Conservation (phyloP, 2,329 filamentous ascomycete genomes). For the Fusarium sp. region DNA sequence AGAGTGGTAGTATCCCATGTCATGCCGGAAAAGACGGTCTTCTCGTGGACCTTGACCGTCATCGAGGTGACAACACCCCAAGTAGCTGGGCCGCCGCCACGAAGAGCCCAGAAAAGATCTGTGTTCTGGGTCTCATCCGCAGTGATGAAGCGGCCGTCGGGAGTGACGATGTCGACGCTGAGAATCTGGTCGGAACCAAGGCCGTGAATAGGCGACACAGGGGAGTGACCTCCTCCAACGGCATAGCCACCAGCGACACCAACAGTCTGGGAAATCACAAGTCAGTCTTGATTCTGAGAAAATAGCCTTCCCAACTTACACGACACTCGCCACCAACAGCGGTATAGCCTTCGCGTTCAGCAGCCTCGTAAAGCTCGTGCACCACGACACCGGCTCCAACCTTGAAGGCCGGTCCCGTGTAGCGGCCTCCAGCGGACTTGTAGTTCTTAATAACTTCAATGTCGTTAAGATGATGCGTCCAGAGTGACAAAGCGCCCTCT, state of each 20-base stretch:
- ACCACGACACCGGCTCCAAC: slow-evolving; percentile 66
- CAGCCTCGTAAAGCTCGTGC: slow-evolving; percentile 63
- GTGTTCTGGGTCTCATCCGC: slow-evolving; percentile 53
- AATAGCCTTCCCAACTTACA: slow-evolving; percentile 27
- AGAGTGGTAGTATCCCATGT: slow-evolving; percentile 51
- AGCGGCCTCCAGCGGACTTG: slow-evolving; percentile 33
- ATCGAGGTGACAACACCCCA: slow-evolving; percentile 56
- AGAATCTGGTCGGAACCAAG: slow-evolving; percentile 61
- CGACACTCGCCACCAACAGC: slow-evolving; percentile 65
- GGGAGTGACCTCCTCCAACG: slow-evolving; percentile 61
- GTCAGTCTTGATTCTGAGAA: not conserved
- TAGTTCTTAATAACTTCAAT: slow-evolving; percentile 40
- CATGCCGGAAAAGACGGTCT: slow-evolving; percentile 49
- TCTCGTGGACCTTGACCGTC: slow-evolving; percentile 48
- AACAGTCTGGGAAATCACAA: slow-evolving; percentile 32
- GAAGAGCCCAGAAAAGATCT: slow-evolving; percentile 64
- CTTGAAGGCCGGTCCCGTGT: slow-evolving; percentile 63
- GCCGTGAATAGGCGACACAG: slow-evolving; percentile 57
- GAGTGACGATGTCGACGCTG: slow-evolving; percentile 59
- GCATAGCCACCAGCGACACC: slow-evolving; percentile 46
- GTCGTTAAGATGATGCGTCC: slow-evolving; percentile 66
- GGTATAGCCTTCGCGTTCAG: slow-evolving; percentile 57
- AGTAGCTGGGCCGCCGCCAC: slow-evolving; percentile 56
- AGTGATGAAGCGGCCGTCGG: slow-evolving; percentile 56
- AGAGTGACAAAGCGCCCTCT: slow-evolving; percentile 65